A percentile compares a stretch with the other conserved stretches of the same genome.
These are phyloP conservation scores for Lactarius tabidus DNA, from an alignment of 768 basidiomycete species.

Conservation along the genomic window DNA sequence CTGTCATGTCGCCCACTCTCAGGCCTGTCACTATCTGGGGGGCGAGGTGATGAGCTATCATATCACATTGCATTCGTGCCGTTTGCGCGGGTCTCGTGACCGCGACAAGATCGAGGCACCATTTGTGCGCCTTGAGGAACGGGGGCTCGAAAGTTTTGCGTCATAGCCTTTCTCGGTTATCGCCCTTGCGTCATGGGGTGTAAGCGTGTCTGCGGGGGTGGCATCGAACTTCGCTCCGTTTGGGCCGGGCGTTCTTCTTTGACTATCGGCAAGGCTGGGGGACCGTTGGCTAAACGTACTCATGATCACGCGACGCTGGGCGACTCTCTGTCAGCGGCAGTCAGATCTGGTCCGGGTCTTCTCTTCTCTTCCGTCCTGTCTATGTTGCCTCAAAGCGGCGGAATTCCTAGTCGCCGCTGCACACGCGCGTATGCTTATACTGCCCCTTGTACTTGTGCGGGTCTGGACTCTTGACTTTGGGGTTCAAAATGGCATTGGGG, in stretches of 20 bases:
- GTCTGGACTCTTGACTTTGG: slow-evolving; percentile 14
- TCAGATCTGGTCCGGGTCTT: neutral
- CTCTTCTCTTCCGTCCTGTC: neutral
- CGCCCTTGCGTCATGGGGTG: neutral
- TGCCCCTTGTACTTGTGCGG: neutral
- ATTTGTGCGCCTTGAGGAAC: neutral
- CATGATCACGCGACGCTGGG: neutral
- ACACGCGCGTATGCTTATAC: neutral
- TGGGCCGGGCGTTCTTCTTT: neutral
- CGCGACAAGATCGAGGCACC: neutral
- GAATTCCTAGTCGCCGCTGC: neutral
- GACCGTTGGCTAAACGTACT: neutral
- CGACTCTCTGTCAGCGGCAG: neutral
- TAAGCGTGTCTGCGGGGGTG: neutral
- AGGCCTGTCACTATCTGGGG: neutral
- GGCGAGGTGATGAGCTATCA: neutral
- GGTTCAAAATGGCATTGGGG: slow-evolving; percentile 12
- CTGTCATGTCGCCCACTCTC: neutral
- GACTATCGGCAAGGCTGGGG: neutral
- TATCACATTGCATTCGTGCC: neutral
- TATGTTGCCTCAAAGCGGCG: neutral
- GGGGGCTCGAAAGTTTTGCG: neutral
- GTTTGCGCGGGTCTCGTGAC: neutral
- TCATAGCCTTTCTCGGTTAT: neutral
- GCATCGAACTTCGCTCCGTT: neutral